phyloP scores from a whole-genome alignment of 192 early-diverging fungal genomes.

The Obelidium mucronatum region DNA sequence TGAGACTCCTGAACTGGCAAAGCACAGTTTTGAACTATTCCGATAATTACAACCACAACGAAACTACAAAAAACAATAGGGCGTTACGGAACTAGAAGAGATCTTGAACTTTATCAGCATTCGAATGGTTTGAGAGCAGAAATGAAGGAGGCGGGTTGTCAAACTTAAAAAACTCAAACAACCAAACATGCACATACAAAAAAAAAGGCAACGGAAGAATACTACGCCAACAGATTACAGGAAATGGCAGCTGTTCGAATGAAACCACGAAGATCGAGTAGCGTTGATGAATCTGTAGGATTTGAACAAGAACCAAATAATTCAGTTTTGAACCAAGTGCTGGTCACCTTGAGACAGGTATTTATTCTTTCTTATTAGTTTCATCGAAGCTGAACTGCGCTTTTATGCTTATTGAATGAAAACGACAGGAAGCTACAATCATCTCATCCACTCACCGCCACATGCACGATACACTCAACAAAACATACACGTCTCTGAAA shows the following conservation, averaged over 20 bases:
- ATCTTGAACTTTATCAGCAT: slow-evolving; percentile 16
- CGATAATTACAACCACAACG: neutral
- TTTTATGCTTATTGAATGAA: too few relatives aligned
- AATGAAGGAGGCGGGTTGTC: neutral
- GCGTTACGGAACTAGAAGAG: slow-evolving; percentile 49
- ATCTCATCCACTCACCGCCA: slow-evolving; percentile 41
- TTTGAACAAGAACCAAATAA: slow-evolving; percentile 34
- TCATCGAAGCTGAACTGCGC: neutral
- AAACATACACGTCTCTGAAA: slow-evolving; percentile 26
- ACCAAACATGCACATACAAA: too few relatives aligned
- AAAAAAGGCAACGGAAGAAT: slow-evolving; percentile 46
- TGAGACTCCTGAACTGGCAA: too few relatives aligned
- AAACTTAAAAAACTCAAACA: neutral
- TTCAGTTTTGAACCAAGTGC: slow-evolving; percentile 39
- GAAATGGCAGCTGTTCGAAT: slow-evolving; percentile 32
- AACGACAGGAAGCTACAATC: slow-evolving; percentile 44
- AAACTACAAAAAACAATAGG: slow-evolving; percentile 23
- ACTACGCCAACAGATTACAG: slow-evolving; percentile 45
- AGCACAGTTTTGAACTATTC: too few relatives aligned
- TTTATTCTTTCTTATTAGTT: neutral
- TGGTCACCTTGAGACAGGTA: slow-evolving; percentile 33
- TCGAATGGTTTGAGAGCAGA: slow-evolving; percentile 10
- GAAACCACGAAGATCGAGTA: neutral
- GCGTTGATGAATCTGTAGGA: neutral
- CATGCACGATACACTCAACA: slow-evolving; percentile 32